These are phyloP conservation scores for Pythium rishiriense DNA, from an alignment of 352 stramenopile genomes.

Conservation along the genomic window DNA sequence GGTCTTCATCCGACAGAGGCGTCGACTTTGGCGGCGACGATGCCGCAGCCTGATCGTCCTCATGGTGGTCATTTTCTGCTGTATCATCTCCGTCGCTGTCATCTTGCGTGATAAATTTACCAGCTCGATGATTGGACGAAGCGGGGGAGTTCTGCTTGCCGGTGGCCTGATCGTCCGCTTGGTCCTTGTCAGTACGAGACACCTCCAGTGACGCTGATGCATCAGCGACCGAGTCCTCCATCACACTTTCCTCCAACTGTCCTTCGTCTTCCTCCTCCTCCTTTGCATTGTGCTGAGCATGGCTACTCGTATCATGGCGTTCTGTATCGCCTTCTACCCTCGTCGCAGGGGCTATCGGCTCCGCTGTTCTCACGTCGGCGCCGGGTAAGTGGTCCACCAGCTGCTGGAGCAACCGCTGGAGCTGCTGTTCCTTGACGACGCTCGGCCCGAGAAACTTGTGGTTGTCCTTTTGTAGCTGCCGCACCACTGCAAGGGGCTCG, in stretches of 20 bases:
- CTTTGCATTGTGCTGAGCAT: no score
- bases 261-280: constrained; percentile 27
- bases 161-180: neutral
- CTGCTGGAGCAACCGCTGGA: constrained; percentile 59
- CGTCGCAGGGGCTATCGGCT: no score
- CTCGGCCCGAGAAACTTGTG: constrained; percentile 52
- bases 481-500: constrained; percentile 43
- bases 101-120: constrained; percentile 20
- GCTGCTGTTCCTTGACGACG: constrained; percentile 68
- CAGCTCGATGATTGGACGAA: neutral
- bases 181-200: neutral
- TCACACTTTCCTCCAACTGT: constrained; percentile 39
- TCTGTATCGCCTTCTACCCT: no score
- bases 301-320: no score
- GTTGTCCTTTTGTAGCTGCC: constrained; percentile 69
- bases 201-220: constrained; percentile 37
- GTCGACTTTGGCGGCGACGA: neutral
- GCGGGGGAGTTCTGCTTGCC: neutral
- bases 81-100: neutral
- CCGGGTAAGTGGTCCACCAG: constrained; percentile 55
- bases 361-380: constrained; percentile 4
- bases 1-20: constrained; percentile 11
- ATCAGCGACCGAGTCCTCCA: constrained; percentile 47
- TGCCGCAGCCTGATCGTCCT: neutral
- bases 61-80: neutral